Conservation (phyloP, 2,329 filamentous ascomycete genomes). For the Sclerotinia minor region DNA sequence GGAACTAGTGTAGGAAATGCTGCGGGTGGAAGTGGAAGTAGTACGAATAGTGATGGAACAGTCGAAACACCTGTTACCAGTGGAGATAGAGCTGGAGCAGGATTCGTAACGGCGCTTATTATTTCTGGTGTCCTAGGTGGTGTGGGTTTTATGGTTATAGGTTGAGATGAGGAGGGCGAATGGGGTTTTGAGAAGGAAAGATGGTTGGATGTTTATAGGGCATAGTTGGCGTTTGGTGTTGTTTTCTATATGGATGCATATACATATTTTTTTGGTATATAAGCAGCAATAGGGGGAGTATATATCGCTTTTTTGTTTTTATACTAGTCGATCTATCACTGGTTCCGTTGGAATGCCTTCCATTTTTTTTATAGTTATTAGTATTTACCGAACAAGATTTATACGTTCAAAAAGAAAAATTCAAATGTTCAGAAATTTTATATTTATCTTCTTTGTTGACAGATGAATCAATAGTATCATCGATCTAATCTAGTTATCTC, state of each 20-base stretch:
- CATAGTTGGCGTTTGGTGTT: not conserved
- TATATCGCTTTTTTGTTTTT: not conserved
- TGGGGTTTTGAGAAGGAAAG: conserved; percentile 3
- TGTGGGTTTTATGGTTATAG: conserved; percentile 52
- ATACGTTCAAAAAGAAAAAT: not conserved
- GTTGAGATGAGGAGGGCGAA: conserved; percentile 8
- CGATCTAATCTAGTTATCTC: no score
- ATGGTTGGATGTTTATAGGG: conserved; percentile 4
- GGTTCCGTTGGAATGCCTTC: not conserved
- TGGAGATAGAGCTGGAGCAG: conserved; percentile 67
- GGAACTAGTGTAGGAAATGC: conserved; percentile 53
- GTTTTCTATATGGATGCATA: not conserved
- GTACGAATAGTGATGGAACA: conserved; percentile 4
- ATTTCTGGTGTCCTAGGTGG: conserved; percentile 55
- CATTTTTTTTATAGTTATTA: not conserved
- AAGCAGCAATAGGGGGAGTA: not conserved
- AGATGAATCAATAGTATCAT: no score
- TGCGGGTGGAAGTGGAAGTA: conserved; percentile 30
- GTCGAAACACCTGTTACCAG: conserved; percentile 41
- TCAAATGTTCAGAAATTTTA: not conserved
- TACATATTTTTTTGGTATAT: not conserved
- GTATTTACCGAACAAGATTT: not conserved
- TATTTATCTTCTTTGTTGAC: not conserved
- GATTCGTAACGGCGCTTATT: conserved; percentile 58
- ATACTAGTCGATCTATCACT: not conserved